Conservation (phyloP, 148 eudicot species). For the Vaccinium corymbosum region DNA sequence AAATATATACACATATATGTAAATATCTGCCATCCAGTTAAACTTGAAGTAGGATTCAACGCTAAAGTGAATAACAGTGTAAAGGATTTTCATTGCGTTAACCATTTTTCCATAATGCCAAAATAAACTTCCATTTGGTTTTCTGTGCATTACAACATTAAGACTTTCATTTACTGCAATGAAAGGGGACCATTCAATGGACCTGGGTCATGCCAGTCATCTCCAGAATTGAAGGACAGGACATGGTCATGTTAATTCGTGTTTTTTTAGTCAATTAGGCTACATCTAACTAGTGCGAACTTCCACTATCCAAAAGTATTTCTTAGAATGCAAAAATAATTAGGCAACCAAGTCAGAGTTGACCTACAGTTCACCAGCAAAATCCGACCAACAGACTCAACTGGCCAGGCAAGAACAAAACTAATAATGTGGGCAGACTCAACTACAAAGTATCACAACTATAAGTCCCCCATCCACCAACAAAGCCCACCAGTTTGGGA, state of each 20-base stretch:
- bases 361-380: neutral
- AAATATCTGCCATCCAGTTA: neutral
- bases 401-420: neutral
- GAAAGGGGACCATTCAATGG: neutral
- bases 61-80: neutral
- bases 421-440: neutral
- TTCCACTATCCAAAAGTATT: no score
- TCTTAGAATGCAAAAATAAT: neutral
- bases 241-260: neutral
- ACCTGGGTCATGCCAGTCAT: neutral
- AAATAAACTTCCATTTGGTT: neutral
- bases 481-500: neutral
- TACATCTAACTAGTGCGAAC: no score
- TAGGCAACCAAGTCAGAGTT: neutral
- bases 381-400: slow-evolving; percentile 4
- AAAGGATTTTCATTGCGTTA: neutral
- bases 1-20: neutral
- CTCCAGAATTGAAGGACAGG: neutral
- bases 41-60: neutral
- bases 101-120: neutral
- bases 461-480: neutral
- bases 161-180: neutral
- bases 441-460: neutral
- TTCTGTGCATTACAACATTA: neutral
- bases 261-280: neutral